A percentile compares a stretch with the other conserved stretches of the same genome.
These are phyloP conservation scores for Coniochaeta sp. DNA, from an alignment of 2,329 filamentous ascomycete genomes.

Conservation along the genomic window DNA sequence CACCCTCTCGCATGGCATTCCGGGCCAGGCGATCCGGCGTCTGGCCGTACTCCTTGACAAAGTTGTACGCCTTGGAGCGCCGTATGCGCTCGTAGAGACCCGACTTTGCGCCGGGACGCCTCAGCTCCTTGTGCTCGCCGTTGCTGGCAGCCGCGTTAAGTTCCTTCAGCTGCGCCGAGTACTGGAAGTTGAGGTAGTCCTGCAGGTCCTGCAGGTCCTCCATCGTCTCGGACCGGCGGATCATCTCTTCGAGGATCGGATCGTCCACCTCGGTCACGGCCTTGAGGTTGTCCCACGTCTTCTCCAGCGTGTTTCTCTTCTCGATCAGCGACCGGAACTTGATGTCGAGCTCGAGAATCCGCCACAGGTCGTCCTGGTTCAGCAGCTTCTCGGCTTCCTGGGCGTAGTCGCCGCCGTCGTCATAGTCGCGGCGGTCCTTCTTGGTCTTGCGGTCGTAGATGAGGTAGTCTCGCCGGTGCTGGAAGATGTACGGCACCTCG, in stretches of 20 bases:
- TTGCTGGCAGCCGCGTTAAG: slow-evolving; percentile 50
- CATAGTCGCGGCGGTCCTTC: slow-evolving; percentile 47
- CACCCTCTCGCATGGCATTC: slow-evolving; percentile 73
- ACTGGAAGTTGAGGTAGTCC: slow-evolving; percentile 94
- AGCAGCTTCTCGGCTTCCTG: slow-evolving; percentile 81
- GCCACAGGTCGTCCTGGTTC: slow-evolving; percentile 90
- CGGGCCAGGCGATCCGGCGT: slow-evolving; percentile 81
- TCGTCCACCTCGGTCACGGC: slow-evolving; percentile 57
- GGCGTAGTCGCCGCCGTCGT: slow-evolving; percentile 66
- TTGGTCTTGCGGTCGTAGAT: slow-evolving; percentile 75
- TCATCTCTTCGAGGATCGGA: slow-evolving; percentile 70
- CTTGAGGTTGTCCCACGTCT: slow-evolving; percentile 68
- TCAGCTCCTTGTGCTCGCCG: slow-evolving; percentile 57
- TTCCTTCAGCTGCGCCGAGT: slow-evolving; percentile 77
- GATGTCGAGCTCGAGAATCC: slow-evolving; percentile 87
- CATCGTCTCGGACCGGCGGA: slow-evolving; percentile 73
- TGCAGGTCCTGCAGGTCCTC: slow-evolving; percentile 96
- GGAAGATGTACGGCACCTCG: slow-evolving; percentile 95
- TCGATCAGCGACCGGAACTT: slow-evolving; percentile 92
- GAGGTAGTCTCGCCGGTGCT: slow-evolving; percentile 95
- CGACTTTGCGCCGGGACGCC: slow-evolving; percentile 77
- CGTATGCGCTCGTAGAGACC: slow-evolving; percentile 79
- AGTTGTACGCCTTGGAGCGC: slow-evolving; percentile 67
- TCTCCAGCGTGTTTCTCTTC: slow-evolving; percentile 80
- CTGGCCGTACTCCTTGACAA: slow-evolving; percentile 88